Evolutionary conservation across 2,329 filamentous ascomycete genomes (phyloP), one percentile per base, ranked within the genome.

Genomic region (Neurospora sp.): DNA sequence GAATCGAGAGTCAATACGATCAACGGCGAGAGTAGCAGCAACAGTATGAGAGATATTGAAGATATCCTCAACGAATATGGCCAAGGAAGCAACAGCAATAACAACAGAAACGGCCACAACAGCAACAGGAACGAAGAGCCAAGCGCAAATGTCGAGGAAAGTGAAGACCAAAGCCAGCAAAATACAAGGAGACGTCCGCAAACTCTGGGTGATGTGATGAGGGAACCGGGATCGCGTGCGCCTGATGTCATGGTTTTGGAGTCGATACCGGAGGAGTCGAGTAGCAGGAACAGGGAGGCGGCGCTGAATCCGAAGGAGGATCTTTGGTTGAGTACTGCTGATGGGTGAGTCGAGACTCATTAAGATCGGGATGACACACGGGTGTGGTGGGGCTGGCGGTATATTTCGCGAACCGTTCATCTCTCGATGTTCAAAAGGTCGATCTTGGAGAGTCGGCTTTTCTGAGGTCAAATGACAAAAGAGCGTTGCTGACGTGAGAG

Each of bases 271-370:
- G 77, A 78, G 28, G 78, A 77, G 3, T 70, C 74, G 36, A 74
- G 76, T 68, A 73, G 75, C 8, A 78, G 46, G 9, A 33, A 58
- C 3, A 58, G 23, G 23, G 23, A 77, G 39, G 78, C 81, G 52
- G 68, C 75, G 4, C 75, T 80, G 42, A 79, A 82, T 73, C 80
- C 80, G 8, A 81, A 78, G 70, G 80, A 83, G 69, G 84, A 85
- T 73, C 78, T 85, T 33, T 85, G 83, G 83, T 74, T 85, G 66
- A 82, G 81, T 68, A 84, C 82, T n/a, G 79, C 79, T 23, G 83
- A 85, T 73, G 84, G 82, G 81, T 83, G 76, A 78, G 80, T 77
- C 23, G 7, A 17, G 13, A 58, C 3, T 3, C 33, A 33, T 33
- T 33, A 1, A 33, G 33, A 33, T 28, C 23, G 23, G 23, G 23